Base-by-base conservation (phyloP, 2,329 filamentous ascomycete species). In the Myriangium duriaei region DNA sequence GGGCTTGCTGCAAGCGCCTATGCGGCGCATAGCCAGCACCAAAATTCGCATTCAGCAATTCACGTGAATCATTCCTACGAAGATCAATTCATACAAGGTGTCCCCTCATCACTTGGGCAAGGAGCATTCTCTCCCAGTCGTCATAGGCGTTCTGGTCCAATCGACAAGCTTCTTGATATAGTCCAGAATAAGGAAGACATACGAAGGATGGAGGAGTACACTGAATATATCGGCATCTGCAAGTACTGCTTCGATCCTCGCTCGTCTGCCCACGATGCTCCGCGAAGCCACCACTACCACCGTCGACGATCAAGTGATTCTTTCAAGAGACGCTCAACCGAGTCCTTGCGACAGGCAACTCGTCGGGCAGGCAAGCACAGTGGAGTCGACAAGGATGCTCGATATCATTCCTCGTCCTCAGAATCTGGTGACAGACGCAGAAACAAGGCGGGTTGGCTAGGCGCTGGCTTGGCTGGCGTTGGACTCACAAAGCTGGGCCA, bases 161-260 rank as follows among this genome's bases (percentile, higher is more conserved):
- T 79, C 1, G 62, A 61, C 26, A 67, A 62, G 34, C 62, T 76
- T 18, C 62, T 73, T 28, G 70, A 72, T 48, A 79, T 68, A 62
- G 77, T 69, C 70, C 74, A 66, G 50, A 75, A 72, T 44, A 66
- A 73, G 1, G 73, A 79, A 44, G 75, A 74, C n/a, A 72, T 79
- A 1, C 68, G 66, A 12, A 69, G 70, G 51, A 79, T 76, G 59
- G 75, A 79, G 53, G 74, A 78, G 50, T 79, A 79, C 49, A 78
- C 74, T 1, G 73, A 79, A 54, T 69, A 71, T 42, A 78, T 77
- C 47, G 75, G 75, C 14, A 69, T 79, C 2, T 79, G 75, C 58
- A 74, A 68, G 45, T 62, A 75, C 47, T 79, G 75, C 52, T 79
- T 79, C 49, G 73, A 77, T 42, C 74, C 74, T 5, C 63, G 67